phyloP scores from a whole-genome alignment of 2,329 filamentous ascomycete genomes.

The Phoma herbarum region DNA sequence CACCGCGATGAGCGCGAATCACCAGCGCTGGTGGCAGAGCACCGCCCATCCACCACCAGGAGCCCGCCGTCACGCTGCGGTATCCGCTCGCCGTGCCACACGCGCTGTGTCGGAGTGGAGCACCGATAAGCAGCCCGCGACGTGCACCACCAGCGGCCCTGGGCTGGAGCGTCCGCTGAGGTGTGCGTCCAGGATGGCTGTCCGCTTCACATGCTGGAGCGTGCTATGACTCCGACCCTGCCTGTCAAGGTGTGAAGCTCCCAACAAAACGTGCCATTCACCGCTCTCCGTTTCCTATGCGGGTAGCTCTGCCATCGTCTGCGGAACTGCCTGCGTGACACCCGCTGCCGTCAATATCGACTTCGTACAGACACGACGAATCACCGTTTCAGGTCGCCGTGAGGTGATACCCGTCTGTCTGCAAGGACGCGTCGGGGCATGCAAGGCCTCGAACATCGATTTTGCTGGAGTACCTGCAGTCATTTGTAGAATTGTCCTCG shows the following conservation, averaged over 20 bases:
- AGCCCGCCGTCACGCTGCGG: slow-evolving; percentile 5
- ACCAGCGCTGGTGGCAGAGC: not conserved
- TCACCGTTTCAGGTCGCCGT: slow-evolving; percentile 8
- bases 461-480: not conserved
- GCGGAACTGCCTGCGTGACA: slow-evolving; percentile 9
- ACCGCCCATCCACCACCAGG: not conserved
- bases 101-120: slow-evolving; percentile 14
- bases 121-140: slow-evolving; percentile 13
- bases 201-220: slow-evolving; percentile 18
- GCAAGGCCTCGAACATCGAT: not conserved
- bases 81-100: slow-evolving; percentile 14
- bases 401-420: slow-evolving; percentile 10
- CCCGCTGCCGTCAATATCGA: slow-evolving; percentile 21
- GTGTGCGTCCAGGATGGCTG: slow-evolving; percentile 1
- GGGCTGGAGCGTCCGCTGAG: slow-evolving; percentile 11
- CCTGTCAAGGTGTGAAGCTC: slow-evolving; percentile 11
- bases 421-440: slow-evolving; percentile 8
- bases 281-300: slow-evolving; percentile 11
- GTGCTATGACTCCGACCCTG: slow-evolving; percentile 18
- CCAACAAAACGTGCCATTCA: slow-evolving; percentile 23
- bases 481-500: not conserved
- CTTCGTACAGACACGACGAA: slow-evolving; percentile 17
- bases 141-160: slow-evolving; percentile 3
- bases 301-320: not conserved
- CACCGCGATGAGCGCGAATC: slow-evolving; percentile 2